These are phyloP conservation scores for Prunus mira DNA, from an alignment of 306 rosid genomes.

Conservation along the genomic window DNA sequence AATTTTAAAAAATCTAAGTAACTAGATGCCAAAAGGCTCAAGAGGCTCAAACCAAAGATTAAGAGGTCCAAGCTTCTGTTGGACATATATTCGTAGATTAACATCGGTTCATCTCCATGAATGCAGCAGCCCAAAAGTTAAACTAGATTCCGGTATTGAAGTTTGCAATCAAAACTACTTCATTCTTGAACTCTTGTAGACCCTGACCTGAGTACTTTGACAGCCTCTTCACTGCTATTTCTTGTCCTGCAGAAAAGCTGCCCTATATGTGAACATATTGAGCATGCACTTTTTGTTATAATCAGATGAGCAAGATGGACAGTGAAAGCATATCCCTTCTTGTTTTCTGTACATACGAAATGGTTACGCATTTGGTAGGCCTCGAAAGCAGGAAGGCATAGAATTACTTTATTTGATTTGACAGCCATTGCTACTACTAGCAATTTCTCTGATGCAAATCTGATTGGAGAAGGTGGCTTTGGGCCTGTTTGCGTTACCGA, in stretches of 20 bases:
- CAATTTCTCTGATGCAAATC: background rate
- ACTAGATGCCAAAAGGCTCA: background rate
- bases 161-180: background rate
- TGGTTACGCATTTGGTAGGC: background rate
- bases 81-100: background rate
- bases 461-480: background rate
- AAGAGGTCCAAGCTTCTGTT: conserved; percentile 13
- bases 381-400: background rate
- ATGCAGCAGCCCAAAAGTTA: background rate
- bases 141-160: background rate
- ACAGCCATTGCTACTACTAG: background rate
- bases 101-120: background rate
- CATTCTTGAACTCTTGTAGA: background rate
- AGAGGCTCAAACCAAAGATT: conserved; percentile 5
- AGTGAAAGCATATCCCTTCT: background rate
- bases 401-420: background rate
- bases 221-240: background rate
- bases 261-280: background rate
- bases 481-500: background rate
- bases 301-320: background rate
- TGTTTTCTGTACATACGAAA: too few species aligned
- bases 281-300: background rate
- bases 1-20: background rate
- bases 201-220: background rate
- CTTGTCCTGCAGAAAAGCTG: background rate